phyloP scores from a whole-genome alignment of 2,329 filamentous ascomycete genomes.

The Verticillium nubilum region DNA sequence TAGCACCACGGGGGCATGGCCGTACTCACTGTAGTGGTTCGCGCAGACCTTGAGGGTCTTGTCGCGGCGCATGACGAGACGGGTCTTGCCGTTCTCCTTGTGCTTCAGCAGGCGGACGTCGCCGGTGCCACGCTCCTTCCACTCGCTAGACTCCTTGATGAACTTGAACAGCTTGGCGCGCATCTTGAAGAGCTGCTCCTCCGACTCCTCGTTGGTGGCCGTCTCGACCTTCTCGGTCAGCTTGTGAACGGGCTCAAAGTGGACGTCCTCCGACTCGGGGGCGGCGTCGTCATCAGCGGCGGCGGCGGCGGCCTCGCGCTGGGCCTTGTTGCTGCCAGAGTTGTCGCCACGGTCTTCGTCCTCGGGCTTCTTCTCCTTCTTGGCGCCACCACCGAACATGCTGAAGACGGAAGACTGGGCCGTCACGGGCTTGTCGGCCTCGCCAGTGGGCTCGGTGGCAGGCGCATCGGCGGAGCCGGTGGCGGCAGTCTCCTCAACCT shows the following conservation, averaged over 20 bases:
- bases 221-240: constrained; percentile 95
- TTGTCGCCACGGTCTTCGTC: constrained; percentile 78
- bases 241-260: constrained; percentile 95
- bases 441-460: constrained; percentile 11
- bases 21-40: constrained; percentile 90
- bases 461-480: constrained; percentile 14
- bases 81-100: constrained; percentile 96
- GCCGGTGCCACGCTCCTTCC: constrained; percentile 98
- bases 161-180: constrained; percentile 99
- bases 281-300: constrained; percentile 64
- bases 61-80: constrained; percentile 96
- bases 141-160: constrained; percentile 84
- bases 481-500: constrained; percentile 18
- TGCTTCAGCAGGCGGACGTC: constrained; percentile 97
- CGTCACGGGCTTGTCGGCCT: constrained; percentile 38
- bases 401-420: constrained; percentile 71
- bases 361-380: constrained; percentile 92
- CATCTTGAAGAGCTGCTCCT: constrained; percentile 99
- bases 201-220: constrained; percentile 97
- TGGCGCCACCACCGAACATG: constrained; percentile 97
- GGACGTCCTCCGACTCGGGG: constrained; percentile 84
- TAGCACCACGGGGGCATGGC: background rate
- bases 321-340: constrained; percentile 82
- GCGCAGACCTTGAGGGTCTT: constrained; percentile 99
- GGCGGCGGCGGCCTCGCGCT: constrained; percentile 56